Evolutionary conservation across 345 rosid genomes (phyloP).

Genomic region (Pugionium dolabratum): DNA sequence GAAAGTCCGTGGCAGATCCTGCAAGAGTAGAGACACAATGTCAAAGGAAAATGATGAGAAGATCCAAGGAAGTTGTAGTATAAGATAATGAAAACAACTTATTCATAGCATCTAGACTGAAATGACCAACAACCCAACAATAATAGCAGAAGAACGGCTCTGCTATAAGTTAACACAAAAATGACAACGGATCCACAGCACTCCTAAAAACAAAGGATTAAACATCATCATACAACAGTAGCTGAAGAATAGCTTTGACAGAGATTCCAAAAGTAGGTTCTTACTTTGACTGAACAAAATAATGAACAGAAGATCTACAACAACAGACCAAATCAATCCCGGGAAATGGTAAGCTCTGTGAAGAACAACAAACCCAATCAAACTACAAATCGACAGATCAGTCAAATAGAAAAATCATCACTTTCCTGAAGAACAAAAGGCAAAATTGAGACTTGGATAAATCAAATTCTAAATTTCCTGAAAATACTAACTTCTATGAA

Average conservation of each 20-base stretch:
- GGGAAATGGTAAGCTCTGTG: too few species aligned
- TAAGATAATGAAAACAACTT: neutral
- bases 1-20: slow-evolving; percentile 98
- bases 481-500: neutral
- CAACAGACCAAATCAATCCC: neutral
- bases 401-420: too few species aligned
- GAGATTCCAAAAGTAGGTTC: neutral
- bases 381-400: too few species aligned
- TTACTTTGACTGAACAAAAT: slow-evolving; percentile 9
- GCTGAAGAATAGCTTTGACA: neutral
- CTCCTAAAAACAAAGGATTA: neutral
- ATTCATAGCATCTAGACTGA: neutral
- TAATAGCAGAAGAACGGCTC: neutral
- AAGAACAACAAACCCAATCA: too few species aligned
- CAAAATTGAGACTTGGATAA: too few species aligned
- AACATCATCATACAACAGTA: slow-evolving; percentile 6
- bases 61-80: neutral
- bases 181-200: slow-evolving; percentile 10
- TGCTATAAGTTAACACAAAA: slow-evolving; percentile 1
- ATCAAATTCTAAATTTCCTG: neutral
- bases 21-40: slow-evolving; percentile 31
- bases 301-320: slow-evolving; percentile 17
- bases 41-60: slow-evolving; percentile 10
- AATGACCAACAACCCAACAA: slow-evolving; percentile 10
- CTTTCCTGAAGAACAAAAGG: too few species aligned